Conservation (phyloP, 371 early-diverging fungal species). For the Fennellomyces sp. region DNA sequence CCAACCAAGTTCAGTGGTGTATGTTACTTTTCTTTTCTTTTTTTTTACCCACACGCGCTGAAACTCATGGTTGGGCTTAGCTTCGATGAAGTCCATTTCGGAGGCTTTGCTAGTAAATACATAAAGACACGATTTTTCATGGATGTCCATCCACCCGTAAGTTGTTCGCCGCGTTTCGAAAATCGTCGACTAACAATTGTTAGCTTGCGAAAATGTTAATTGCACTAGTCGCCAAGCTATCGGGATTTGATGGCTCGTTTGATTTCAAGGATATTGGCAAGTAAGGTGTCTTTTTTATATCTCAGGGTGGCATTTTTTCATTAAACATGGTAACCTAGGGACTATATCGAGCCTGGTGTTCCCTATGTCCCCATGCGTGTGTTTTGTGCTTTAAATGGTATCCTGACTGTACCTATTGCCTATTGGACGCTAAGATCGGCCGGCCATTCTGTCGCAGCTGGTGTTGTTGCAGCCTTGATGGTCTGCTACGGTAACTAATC, state of each 20-base stretch:
- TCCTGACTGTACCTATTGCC: conserved; percentile 48
- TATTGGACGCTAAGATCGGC: conserved; percentile 47
- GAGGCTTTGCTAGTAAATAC: conserved; percentile 97
- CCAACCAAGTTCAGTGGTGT: conserved; percentile 54
- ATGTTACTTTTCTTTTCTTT: conserved; percentile 11
- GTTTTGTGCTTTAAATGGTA: conserved; percentile 42
- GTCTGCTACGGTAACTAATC: conserved; percentile 54
- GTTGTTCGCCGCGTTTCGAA: no score
- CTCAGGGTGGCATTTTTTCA: no score
- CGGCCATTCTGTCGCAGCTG: conserved; percentile 48
- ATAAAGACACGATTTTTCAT: conserved; percentile 95
- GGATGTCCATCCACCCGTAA: conserved; percentile 82
- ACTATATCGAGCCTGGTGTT: conserved; percentile 42
- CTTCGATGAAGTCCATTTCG: conserved; percentile 90
- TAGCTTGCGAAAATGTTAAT: conserved; percentile 94
- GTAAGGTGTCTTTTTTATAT: conserved; percentile 36
- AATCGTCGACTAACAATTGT: no score
- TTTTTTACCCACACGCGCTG: no score
- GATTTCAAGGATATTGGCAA: conserved; percentile 91
- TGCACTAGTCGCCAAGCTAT: conserved; percentile 77
- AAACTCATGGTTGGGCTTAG: no score
- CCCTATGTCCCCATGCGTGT: conserved; percentile 47
- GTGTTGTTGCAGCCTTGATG: conserved; percentile 46
- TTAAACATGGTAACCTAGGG: conserved; percentile 16
- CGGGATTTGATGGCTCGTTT: conserved; percentile 88